A percentile compares a stretch with the other conserved stretches of the same genome.
Conservation (phyloP, 768 basidiomycete genomes). For the Tricholoma furcatifolium region DNA sequence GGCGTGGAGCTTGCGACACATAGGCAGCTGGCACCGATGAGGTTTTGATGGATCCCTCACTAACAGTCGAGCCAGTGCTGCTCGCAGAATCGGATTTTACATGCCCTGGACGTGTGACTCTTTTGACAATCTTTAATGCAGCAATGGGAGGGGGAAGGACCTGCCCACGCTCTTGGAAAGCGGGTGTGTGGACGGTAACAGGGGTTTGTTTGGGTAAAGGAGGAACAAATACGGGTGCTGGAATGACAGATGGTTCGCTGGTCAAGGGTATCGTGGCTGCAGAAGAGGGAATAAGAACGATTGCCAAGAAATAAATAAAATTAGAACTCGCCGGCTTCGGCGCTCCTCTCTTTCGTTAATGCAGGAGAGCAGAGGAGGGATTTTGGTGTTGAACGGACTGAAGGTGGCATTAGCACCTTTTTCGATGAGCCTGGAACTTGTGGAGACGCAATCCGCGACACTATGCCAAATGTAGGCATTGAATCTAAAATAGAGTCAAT, state of each 20-base stretch:
- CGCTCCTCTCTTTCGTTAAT: not conserved
- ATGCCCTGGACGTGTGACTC: conserved; percentile 23
- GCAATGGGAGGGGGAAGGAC: conserved; percentile 37
- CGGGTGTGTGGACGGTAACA: conserved; percentile 6
- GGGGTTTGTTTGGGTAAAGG: conserved; percentile 10
- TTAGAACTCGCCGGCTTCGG: not conserved
- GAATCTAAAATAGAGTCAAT: not conserved
- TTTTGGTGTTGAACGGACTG: not conserved
- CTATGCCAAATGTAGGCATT: not conserved
- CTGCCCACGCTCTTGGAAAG: conserved; percentile 12
- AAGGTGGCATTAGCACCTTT: not conserved
- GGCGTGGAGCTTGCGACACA: not conserved
- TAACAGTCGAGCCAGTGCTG: conserved; percentile 6
- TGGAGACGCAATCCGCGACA: not conserved
- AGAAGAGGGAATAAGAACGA: not conserved
- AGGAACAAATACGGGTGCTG: conserved; percentile 12
- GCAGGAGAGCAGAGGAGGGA: not conserved
- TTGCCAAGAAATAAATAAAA: not conserved
- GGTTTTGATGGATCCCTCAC: conserved; percentile 3
- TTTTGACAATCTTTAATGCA: conserved; percentile 50
- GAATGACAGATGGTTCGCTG: not conserved
- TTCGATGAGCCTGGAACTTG: not conserved
- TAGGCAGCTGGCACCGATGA: not conserved
- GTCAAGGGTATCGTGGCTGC: not conserved
- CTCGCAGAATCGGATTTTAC: conserved; percentile 17